phyloP scores from a whole-genome alignment of 2,329 filamentous ascomycete genomes.

The Penicillium glabrum region DNA sequence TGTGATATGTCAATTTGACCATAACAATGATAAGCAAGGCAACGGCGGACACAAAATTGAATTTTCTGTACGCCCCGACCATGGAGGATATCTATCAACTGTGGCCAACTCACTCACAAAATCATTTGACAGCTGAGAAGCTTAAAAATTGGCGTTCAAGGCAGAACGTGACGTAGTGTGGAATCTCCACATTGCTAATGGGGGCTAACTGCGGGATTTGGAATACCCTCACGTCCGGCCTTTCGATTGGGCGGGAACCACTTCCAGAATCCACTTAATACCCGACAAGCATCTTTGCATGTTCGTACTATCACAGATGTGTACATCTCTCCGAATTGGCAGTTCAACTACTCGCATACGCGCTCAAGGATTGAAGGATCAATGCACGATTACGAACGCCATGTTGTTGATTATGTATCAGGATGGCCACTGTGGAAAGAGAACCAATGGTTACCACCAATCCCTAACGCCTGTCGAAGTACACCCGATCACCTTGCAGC shows the following conservation, averaged over 20 bases:
- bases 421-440: not conserved
- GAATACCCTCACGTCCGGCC: too few relatives aligned
- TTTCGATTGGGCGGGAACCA: too few relatives aligned
- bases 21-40: not conserved
- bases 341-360: not conserved
- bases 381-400: not conserved
- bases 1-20: not conserved
- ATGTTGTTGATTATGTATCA: not conserved
- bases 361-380: not conserved
- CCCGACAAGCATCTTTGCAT: not conserved
- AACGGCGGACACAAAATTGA: not conserved
- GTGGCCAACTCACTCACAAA: not conserved
- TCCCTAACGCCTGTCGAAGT: not conserved
- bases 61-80: not conserved
- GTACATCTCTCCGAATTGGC: not conserved
- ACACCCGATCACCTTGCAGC: not conserved
- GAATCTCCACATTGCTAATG: not conserved
- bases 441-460: not conserved
- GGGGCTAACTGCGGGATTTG: too few relatives aligned
- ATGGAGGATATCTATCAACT: not conserved
- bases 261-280: too few relatives aligned
- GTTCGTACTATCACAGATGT: not conserved
- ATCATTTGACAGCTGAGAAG: not conserved
- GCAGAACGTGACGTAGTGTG: not conserved
- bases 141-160: not conserved